Evolutionary conservation across 108 stramenopile species (phyloP).

Genomic region (Aurantiochytrium sp.): DNA sequence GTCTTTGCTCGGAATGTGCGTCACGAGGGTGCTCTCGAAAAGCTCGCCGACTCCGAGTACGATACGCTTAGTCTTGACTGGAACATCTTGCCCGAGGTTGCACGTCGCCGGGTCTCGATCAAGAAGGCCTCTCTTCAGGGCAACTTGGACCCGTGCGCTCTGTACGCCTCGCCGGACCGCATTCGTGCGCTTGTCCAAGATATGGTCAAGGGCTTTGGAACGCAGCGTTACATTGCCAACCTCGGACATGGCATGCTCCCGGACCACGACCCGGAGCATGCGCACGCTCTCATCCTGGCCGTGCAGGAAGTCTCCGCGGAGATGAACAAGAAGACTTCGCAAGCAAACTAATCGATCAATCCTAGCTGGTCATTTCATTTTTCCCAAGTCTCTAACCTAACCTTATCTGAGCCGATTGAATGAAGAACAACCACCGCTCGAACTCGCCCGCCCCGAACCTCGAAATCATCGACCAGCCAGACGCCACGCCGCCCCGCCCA

Average conservation of each 20-base stretch:
- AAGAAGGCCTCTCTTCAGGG: background rate
- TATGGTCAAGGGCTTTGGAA: slow-evolving; percentile 20
- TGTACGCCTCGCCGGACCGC: background rate
- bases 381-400: too few species aligned
- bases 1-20: slow-evolving; percentile 95
- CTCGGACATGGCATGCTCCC: slow-evolving; percentile 21
- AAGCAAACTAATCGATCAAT: too few species aligned
- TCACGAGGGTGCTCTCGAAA: slow-evolving; percentile 64
- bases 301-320: slow-evolving; percentile 21
- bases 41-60: slow-evolving; percentile 51
- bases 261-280: slow-evolving; percentile 5
- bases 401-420: too few species aligned
- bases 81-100: slow-evolving; percentile 50
- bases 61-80: slow-evolving; percentile 85
- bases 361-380: too few species aligned
- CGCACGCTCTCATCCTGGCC: slow-evolving; percentile 10
- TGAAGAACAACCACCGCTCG: too few species aligned
- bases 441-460: too few species aligned
- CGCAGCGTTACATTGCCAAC: slow-evolving; percentile 14
- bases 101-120: background rate
- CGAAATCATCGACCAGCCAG: too few species aligned
- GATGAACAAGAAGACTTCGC: background rate
- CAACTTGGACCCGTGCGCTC: slow-evolving; percentile 17
- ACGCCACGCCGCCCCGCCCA: too few species aligned
- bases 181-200: background rate